Evolutionary conservation across 2,329 filamentous ascomycete species (phyloP), one percentile per base, ranked within the genome.

Genomic region (Colletotrichum sp.): DNA sequence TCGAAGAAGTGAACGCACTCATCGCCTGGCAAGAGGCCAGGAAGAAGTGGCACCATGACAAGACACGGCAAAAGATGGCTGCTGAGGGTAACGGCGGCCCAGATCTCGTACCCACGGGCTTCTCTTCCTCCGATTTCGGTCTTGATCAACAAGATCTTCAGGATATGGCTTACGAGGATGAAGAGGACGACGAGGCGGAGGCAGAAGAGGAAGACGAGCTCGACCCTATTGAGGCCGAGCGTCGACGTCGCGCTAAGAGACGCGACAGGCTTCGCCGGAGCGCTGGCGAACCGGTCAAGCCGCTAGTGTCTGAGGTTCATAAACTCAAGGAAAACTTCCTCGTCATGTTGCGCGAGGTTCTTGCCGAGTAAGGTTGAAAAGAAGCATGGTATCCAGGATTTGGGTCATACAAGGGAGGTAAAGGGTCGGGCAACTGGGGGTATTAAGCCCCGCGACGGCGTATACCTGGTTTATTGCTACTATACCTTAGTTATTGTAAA

Each of bases 21-120:
- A 97, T 99, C 79, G 90, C 93, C 64, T 99, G 97, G 97, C 97
- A 99, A 84, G 95, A 96, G 83, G 95, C 95, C 57, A 90, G 97
- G 71, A 99, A 99, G 90, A 96, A 96, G 86, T 99, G 97, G 97
- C 97, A 99, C 83, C 93, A 96, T 77, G 95, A 98, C 86, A 99
- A 99, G 89, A 99, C 97, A 10, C 89, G 96, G 70, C 97, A 99
- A 87, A 99, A 99, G 90, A 99, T 99, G 97, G 97, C 97, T 0
- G 96, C 95, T 3, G 96, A 96, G 81, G 93, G 92, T 4, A 89
- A 83, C 8, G 83, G 83, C 12, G 87, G 86, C 68, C 84, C 86
- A 21, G 88, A 89, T 30, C 84, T 90, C 72, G 84, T 86, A 68
- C 89, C 90, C 8, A 91, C 90, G 10, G 92, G 88, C 28, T 98